Conservation (phyloP, 306 rosid genomes). For the Cotoneaster glaucophyllus region DNA sequence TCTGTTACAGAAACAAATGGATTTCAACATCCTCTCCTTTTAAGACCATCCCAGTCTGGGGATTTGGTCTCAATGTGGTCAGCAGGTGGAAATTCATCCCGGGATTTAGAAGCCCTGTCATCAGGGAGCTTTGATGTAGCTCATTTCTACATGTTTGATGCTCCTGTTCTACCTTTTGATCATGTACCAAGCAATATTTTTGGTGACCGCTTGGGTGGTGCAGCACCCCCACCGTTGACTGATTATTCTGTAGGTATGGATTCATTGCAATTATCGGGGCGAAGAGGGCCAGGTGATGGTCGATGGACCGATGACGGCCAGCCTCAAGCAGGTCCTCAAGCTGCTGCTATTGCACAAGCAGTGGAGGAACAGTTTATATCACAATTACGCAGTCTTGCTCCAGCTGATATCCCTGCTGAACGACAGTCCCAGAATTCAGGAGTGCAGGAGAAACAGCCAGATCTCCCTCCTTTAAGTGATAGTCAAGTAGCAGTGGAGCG, state of each 20-base stretch:
- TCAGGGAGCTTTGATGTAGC: conserved; percentile 74
- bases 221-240: conserved; percentile 91
- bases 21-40: conserved; percentile 93
- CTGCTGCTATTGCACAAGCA: conserved; percentile 82
- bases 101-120: conserved; percentile 68
- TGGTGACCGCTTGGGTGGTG: conserved; percentile 76
- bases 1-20: conserved; percentile 78
- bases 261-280: conserved; percentile 72
- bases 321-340: conserved; percentile 85
- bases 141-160: conserved; percentile 94
- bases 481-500: conserved; percentile 38
- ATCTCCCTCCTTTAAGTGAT: conserved; percentile 52
- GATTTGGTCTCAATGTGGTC: conserved; percentile 82
- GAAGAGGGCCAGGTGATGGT: conserved; percentile 80
- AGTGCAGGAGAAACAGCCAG: conserved; percentile 56
- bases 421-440: conserved; percentile 49
- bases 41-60: conserved; percentile 74
- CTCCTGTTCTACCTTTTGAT: conserved; percentile 87
- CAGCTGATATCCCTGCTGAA: conserved; percentile 51
- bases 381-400: conserved; percentile 47
- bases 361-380: conserved; percentile 78
- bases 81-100: conserved; percentile 53
- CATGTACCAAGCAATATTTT: conserved; percentile 60
- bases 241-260: conserved; percentile 96
- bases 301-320: conserved; percentile 99